Percentiles rank a stretch among this genome's conserved stretches.
Conservation (phyloP, 352 stramenopile genomes). For the Globisporangium uncinulatum region DNA sequence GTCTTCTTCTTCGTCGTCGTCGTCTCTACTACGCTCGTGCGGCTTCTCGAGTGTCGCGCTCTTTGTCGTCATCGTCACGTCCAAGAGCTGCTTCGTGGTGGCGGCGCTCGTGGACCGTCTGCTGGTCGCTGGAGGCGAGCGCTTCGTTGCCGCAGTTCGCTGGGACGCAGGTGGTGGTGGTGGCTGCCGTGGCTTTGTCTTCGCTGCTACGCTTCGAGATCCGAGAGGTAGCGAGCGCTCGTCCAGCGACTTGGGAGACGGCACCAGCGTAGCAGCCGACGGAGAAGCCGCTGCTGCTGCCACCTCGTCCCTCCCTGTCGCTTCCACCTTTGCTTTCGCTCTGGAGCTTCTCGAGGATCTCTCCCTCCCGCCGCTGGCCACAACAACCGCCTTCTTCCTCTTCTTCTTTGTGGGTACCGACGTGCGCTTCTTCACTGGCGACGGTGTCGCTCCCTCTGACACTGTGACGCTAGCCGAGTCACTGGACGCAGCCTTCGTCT, state of each 20-base stretch:
- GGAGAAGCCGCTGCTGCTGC: not conserved
- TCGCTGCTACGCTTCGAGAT: not conserved
- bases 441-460: not conserved
- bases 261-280: too few relatives aligned
- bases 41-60: slow-evolving; percentile 13
- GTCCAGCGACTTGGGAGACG: not conserved
- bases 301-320: not conserved
- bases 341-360: not conserved
- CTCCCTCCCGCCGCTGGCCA: too few relatives aligned
- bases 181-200: slow-evolving; percentile 3
- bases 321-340: not conserved
- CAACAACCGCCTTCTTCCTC: not conserved
- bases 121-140: not conserved
- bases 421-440: slow-evolving; percentile 4
- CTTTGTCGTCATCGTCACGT: slow-evolving; percentile 10
- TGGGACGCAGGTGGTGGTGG: not conserved
- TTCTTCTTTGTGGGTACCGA: slow-evolving; percentile 12
- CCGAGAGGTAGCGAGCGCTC: not conserved
- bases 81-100: slow-evolving; percentile 13
- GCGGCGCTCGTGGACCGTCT: not conserved
- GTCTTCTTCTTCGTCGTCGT: slow-evolving; percentile 27
- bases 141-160: slow-evolving; percentile 7
- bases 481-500: slow-evolving; percentile 1
- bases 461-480: not conserved
- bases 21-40: not conserved